Conservation (phyloP, 441 rosid species). For the Melastoma candidum region DNA sequence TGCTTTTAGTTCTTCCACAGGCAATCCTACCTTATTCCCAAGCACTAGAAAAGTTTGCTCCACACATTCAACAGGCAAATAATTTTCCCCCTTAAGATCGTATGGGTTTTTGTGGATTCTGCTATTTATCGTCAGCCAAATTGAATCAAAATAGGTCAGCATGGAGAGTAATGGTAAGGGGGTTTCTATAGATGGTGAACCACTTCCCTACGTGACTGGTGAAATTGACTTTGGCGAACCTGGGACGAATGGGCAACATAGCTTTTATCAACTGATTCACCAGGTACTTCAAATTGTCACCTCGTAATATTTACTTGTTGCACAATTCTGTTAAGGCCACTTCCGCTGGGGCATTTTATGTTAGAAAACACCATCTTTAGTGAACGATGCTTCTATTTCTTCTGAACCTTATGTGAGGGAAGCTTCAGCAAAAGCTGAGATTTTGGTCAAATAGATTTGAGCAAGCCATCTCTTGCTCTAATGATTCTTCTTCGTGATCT, state of each 20-base stretch:
- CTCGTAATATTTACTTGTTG: no score
- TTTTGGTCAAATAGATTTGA: no score
- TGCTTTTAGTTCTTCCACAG: constrained; percentile 26
- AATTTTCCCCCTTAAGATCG: constrained; percentile 9
- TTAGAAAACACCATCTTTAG: no score
- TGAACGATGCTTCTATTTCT: no score
- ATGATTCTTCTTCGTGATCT: no score
- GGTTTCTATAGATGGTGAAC: constrained; percentile 82
- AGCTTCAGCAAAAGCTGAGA: no score
- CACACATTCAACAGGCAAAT: constrained; percentile 91
- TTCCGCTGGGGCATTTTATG: no score
- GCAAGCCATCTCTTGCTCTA: no score
- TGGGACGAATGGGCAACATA: constrained; percentile 97
- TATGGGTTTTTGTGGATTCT: constrained; percentile 1
- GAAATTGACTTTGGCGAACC: constrained; percentile 99
- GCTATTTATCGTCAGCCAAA: constrained; percentile 5
- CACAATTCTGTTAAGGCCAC: no score
- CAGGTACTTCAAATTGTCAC: constrained; percentile 38
- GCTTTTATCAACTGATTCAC: constrained; percentile 97
- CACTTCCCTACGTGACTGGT: constrained; percentile 79
- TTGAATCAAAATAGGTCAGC: constrained; percentile 54
- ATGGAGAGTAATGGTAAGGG: constrained; percentile 99
- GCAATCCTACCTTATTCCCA: constrained; percentile 94
- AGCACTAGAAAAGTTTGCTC: constrained; percentile 90
- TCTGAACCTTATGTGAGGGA: no score